Evolutionary conservation across 108 stramenopile genomes (phyloP).

Genomic region (Skeletonema marinoi): DNA sequence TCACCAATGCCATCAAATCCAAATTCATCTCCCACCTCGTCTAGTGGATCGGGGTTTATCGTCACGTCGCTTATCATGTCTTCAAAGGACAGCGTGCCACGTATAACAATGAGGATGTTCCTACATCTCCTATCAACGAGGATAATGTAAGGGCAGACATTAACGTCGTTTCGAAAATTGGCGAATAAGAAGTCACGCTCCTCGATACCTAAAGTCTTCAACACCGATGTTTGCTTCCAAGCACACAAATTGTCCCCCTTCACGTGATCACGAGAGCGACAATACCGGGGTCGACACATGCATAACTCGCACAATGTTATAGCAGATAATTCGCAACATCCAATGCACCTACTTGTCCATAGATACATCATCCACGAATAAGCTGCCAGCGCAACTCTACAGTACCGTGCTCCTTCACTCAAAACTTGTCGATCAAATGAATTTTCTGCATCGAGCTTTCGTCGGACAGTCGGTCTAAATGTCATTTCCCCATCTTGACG

Average conservation of each 20-base stretch:
- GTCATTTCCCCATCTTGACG: slow-evolving; percentile 6
- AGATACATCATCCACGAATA: slow-evolving; percentile 91
- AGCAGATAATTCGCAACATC: slow-evolving; percentile 45
- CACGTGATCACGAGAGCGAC: slow-evolving; percentile 24
- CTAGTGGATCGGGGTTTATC: slow-evolving; percentile 77
- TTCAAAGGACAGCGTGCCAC: slow-evolving; percentile 94
- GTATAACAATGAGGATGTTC: slow-evolving; percentile 88
- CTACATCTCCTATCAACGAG: slow-evolving; percentile 40
- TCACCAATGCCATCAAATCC: slow-evolving; percentile 74
- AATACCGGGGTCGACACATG: slow-evolving; percentile 14
- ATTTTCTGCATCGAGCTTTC: slow-evolving; percentile 56
- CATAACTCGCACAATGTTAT: slow-evolving; percentile 9
- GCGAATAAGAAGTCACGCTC: slow-evolving; percentile 88
- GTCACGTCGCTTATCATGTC: slow-evolving; percentile 93
- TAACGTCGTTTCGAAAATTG: slow-evolving; percentile 71
- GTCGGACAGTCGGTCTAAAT: slow-evolving; percentile 28
- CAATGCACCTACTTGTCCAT: slow-evolving; percentile 79
- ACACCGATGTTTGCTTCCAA: slow-evolving; percentile 69
- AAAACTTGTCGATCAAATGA: slow-evolving; percentile 56
- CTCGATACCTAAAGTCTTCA: slow-evolving; percentile 73
- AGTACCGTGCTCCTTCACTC: slow-evolving; percentile 83
- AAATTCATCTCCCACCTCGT: slow-evolving; percentile 71
- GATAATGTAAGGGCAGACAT: background rate
- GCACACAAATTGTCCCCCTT: slow-evolving; percentile 72
- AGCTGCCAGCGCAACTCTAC: slow-evolving; percentile 78